Conservation (phyloP, 2,329 filamentous ascomycete species). For the Acarospora socialis region DNA sequence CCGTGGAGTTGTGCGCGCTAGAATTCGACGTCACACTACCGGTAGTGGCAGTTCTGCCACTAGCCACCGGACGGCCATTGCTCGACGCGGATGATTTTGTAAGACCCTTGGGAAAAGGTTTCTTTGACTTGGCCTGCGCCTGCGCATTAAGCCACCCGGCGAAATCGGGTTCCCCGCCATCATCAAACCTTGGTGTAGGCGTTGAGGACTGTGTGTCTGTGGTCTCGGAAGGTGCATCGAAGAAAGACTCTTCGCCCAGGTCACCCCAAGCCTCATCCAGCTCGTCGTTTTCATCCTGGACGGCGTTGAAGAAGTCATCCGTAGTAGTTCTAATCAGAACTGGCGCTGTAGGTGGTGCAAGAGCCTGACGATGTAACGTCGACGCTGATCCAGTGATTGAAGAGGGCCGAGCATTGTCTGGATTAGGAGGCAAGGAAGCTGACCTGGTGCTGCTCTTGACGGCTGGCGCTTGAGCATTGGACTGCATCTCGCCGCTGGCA, state of each 20-base stretch:
- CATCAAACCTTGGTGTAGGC: conserved; percentile 45
- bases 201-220: conserved; percentile 17
- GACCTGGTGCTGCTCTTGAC: conserved; percentile 26
- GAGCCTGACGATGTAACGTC: conserved; percentile 44
- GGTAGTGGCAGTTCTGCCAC: conserved; percentile 25
- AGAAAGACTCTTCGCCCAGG: conserved; percentile 32
- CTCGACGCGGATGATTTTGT: conserved; percentile 39
- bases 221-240: conserved; percentile 25
- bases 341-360: conserved; percentile 22
- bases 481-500: conserved; percentile 74
- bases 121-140: conserved; percentile 56
- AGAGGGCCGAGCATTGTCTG: conserved; percentile 21
- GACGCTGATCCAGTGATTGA: conserved; percentile 39
- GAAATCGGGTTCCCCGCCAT: conserved; percentile 84
- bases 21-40: conserved; percentile 17
- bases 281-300: conserved; percentile 44
- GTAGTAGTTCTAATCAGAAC: conserved; percentile 20
- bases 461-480: conserved; percentile 33
- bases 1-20: conserved; percentile 21
- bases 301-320: conserved; percentile 41
- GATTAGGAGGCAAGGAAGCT: conserved; percentile 27
- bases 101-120: conserved; percentile 70
- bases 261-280: conserved; percentile 63
- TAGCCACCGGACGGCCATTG: conserved; percentile 19
- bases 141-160: conserved; percentile 89